Evolutionary conservation across 2,329 filamentous ascomycete genomes (phyloP), one percentile per base, ranked within the genome.

Genomic region (Cyphellophora europaea): DNA sequence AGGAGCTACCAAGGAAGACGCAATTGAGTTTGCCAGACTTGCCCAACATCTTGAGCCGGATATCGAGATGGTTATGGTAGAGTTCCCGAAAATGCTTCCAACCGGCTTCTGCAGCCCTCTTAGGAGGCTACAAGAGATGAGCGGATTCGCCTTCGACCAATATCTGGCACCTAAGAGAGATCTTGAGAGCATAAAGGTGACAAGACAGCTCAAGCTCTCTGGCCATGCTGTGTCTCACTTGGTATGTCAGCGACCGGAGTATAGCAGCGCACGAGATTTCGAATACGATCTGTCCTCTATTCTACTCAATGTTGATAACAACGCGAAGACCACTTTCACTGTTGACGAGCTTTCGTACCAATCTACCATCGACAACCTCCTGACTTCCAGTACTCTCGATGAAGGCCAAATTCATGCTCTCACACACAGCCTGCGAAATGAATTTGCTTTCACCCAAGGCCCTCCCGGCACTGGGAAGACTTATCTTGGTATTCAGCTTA

Each of bases 11-110:
- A 37, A 40, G 12, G 43, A 52, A 11, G 48, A 51, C 12, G 33
- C 51, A 5, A 36, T 42, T 6, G 40, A 42, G 17, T 27, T 44
- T 13, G 32, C 40, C 18, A 36, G 41, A 17, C 44, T 42, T 30
- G 43, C 50, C 19, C 41, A 51, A 8, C 41, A 47, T 12, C 47
- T 42, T 21, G 31, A 30, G n/a, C 27, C 17, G 5, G 16, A 31
- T 6, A 27, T 30, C 2, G 33, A 40, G 5, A 30, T 56, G 4
- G 49, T 50, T 3, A 58, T 81, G 1, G 62, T 80, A 1, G 77
- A 81, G 42, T 79, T 81, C 37, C 77, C 75, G 0, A 71, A 70
- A 0, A 57, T 80, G 3, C 52, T 81, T 2, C 56, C 78, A 2
- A 65, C 69, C 0, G 65, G 75, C 0, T 80, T 81, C 44, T 55